Base-by-base conservation (phyloP, 1,284 basidiomycete genomes). In the Apiotrichum gamsii region DNA sequence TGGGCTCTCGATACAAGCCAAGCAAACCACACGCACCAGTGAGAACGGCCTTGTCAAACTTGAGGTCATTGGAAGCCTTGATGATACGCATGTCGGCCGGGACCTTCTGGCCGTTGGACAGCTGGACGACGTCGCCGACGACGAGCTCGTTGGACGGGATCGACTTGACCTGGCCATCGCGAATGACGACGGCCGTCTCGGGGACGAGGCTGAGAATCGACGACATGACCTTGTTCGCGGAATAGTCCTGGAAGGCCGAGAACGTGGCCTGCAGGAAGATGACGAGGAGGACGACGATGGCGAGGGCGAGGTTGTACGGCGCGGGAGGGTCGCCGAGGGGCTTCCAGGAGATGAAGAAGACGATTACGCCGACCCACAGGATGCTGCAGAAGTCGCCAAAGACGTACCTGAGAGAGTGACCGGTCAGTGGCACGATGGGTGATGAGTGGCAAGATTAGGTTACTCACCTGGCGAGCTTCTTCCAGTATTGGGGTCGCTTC, bases 11-110 rank as follows among this genome's bases (percentile, higher is more conserved):
- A 18, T 30, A 13, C 20, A 8, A n/a, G 3, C n/a, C 3, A 15
- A n/a, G 5, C n/a, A 5, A 5, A 18, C 15, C 3, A 41, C 8
- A 38, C 46, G 15, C 29, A 47, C 46, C 46, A 21, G 82, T 84
- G 33, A 84, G 72, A n/a, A 83, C 76, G 4, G 80, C 77, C 21
- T 80, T 75, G 58, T 83, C 82, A 42, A 83, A 78, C 37, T 76
- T 76, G 47, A 81, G 68, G 54, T 83, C 81, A 10, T 72, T 69
- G 16, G 73, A 74, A 13, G 71, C 65, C 19, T 70, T 60, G 37
- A 81, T 75, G 41, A 82, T 63, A 60, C 76, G 77, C 30, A 82
- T 67, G 43, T 78, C 76, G 6, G 75, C 73, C 0, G 81, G 78
- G 31, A 75, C 62, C 48, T 63, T 66, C 47, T 67, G 61, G n/a